A percentile compares a stretch with the other conserved stretches of the same genome.
phyloP scores from a whole-genome alignment of 306 rosid genomes.

The Cucumis sativus region DNA sequence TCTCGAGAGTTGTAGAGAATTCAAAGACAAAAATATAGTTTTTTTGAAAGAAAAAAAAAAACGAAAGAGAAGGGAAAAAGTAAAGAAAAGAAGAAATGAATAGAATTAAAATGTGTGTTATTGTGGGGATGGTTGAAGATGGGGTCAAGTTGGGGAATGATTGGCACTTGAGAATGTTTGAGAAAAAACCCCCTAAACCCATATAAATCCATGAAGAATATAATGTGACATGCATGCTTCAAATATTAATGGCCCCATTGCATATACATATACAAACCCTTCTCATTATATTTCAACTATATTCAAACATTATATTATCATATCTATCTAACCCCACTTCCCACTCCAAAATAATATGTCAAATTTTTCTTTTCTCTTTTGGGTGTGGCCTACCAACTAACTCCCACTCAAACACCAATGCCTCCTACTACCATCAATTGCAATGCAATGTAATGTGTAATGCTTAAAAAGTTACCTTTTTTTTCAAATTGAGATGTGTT shows the following conservation, averaged over 20 bases:
- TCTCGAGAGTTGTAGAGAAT: too few relatives aligned
- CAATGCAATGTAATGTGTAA: not conserved
- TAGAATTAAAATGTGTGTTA: not conserved
- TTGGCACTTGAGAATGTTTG: not conserved
- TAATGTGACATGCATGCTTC: not conserved
- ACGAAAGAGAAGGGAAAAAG: too few relatives aligned
- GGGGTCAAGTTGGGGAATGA: not conserved
- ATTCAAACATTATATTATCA: not conserved
- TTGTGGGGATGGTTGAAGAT: not conserved
- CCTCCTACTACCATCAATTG: not conserved
- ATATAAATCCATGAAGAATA: not conserved
- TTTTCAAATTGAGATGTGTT: not conserved
- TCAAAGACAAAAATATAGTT: too few relatives aligned
- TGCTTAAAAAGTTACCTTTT: not conserved
- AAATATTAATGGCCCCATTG: not conserved
- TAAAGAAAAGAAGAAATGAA: too few relatives aligned
- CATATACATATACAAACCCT: not conserved
- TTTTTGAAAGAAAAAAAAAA: too few relatives aligned
- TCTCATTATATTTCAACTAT: not conserved
- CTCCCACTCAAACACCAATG: not conserved
- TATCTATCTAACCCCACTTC: not conserved
- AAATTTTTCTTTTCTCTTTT: not conserved
- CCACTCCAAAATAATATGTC: not conserved
- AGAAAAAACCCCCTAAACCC: not conserved
- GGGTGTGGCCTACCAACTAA: not conserved